These are phyloP conservation scores for Zoysia pacifica DNA, from an alignment of 176 grass and related monocot species.

Conservation along the genomic window DNA sequence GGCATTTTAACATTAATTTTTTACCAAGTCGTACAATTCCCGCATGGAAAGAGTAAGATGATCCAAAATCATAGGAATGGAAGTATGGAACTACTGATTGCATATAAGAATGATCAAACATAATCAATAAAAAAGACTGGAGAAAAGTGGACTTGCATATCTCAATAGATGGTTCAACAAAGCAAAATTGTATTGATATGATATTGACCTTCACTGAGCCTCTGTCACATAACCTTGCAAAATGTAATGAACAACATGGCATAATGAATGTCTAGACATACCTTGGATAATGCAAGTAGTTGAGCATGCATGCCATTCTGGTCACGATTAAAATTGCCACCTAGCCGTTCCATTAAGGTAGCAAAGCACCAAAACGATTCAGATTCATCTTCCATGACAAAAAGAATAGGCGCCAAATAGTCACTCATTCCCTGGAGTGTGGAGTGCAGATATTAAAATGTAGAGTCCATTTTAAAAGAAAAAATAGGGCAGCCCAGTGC, in stretches of 20 bases:
- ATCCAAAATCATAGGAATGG: neutral
- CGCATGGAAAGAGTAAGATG: neutral
- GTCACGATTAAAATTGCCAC: slow-evolving; percentile 97
- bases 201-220: neutral
- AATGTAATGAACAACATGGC: neutral
- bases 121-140: slow-evolving; percentile 13
- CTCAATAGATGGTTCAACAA: slow-evolving; percentile 11
- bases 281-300: slow-evolving; percentile 90
- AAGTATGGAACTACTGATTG: neutral
- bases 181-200: slow-evolving; percentile 22
- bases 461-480: neutral
- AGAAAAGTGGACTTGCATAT: slow-evolving; percentile 1
- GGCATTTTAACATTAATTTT: neutral
- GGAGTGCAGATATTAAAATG: slow-evolving; percentile 10
- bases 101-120: slow-evolving; percentile 24
- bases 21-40: neutral
- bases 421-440: slow-evolving; percentile 90
- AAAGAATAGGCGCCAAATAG: slow-evolving; percentile 84
- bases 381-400: slow-evolving; percentile 87
- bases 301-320: slow-evolving; percentile 99
- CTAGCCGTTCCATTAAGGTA: slow-evolving; percentile 91
- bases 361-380: slow-evolving; percentile 98
- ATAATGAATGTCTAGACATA: slow-evolving; percentile 38
- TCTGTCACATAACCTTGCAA: neutral
- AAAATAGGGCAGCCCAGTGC: neutral